phyloP scores from a whole-genome alignment of 805 yeast genomes.

The Komagataella phaffii region DNA sequence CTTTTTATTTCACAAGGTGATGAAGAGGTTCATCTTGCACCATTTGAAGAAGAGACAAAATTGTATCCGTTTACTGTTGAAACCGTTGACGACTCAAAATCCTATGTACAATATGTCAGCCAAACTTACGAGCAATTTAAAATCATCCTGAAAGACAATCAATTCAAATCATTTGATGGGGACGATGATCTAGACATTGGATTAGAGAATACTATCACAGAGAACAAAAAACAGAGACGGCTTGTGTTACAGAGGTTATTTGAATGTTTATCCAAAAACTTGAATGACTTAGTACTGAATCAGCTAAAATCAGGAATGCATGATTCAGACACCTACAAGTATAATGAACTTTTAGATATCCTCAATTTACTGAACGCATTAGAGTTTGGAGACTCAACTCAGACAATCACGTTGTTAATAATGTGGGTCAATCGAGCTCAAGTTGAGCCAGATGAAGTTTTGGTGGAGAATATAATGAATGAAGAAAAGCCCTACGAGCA shows the following conservation, averaged over 20 bases:
- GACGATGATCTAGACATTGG: constrained; percentile 16
- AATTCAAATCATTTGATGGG: constrained; percentile 20
- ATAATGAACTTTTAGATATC: constrained; percentile 15
- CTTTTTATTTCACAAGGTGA: not conserved
- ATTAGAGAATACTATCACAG: constrained; percentile 17
- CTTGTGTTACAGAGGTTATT: constrained; percentile 14
- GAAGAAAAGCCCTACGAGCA: constrained; percentile 24
- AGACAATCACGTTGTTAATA: constrained; percentile 28
- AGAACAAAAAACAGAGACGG: constrained; percentile 21
- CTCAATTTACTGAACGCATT: constrained; percentile 46
- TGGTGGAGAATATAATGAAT: constrained; percentile 29
- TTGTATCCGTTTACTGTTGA: not conserved
- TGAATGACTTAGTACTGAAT: not conserved
- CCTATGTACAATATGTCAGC: not conserved
- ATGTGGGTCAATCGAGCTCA: constrained; percentile 64
- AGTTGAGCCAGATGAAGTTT: constrained; percentile 44
- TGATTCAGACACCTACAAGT: not conserved
- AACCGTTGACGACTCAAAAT: not conserved
- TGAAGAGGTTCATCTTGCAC: not conserved
- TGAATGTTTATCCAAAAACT: not conserved
- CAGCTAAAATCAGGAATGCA: not conserved
- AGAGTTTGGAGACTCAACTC: constrained; percentile 27
- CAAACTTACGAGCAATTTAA: constrained; percentile 35
- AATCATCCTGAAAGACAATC: constrained; percentile 27
- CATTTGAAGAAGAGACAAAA: not conserved